Evolutionary conservation across 2,329 filamentous ascomycete genomes (phyloP), one percentile per base, ranked within the genome.

Genomic region (Dryadomyces sulphureus): DNA sequence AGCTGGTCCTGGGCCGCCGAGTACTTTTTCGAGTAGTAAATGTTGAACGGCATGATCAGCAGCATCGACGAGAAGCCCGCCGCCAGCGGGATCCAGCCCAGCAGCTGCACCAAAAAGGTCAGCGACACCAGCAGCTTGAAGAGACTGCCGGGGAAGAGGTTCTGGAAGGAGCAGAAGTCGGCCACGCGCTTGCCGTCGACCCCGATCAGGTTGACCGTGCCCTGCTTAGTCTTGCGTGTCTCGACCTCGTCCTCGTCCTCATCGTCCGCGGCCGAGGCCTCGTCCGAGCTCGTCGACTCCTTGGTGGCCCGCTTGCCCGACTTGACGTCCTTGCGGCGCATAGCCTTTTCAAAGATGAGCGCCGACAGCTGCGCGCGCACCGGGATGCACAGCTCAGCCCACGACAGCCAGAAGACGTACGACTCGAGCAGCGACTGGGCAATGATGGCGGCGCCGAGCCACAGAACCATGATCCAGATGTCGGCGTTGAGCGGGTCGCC

Each of bases 311-410:
- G 54, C 55, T 73, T 77, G 32, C 66, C 68, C 11, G 75, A 72
- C 57, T 87, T 86, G 36, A 84, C 75, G 58, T 89, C 84, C 58
- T 90, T 90, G 42, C 80, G 73, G 38, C 80, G 72, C 68, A 88
- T 77, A 0, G 82, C 75, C 59, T 92, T 92, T 49, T 80, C 74
- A 54, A 89, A 90, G 16, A 90, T 73, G 7, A 87, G 67, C 1
- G 81, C 73, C 2, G 81, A 77, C 2, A 92, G 64, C 54, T 88
- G 79, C 24, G 77, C 72, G 44, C 81, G 76, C 16, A 89, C 65
- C 0, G 82, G 80, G 21, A 86, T 68, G 40, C 70, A 70, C 11
- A 89, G 58, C 44, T 76, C 70, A 1, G 73, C 69, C 60, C 73
- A 79, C 0, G 75, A 75, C 41, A 81, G 63, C 79, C 81, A 88